Percentiles rank a stretch among this genome's conserved stretches.
Conservation (phyloP, 1,139 yeast species). For the Candida sanyaensis region DNA sequence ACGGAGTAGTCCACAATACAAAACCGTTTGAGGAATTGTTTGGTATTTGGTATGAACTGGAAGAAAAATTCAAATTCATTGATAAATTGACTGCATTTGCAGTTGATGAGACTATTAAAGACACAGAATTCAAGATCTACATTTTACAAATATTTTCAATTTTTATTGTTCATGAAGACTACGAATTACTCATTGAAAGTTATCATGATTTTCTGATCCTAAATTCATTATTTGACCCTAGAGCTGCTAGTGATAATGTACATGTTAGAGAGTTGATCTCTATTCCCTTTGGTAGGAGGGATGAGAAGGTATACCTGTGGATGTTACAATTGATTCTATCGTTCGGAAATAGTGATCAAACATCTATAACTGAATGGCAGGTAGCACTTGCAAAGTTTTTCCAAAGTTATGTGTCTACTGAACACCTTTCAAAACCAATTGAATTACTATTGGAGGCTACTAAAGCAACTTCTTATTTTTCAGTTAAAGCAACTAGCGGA, state of each 20-base stretch:
- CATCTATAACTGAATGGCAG: constrained; percentile 1
- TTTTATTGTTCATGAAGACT: not conserved
- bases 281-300: not conserved
- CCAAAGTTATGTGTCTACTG: not conserved
- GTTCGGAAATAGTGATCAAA: not conserved
- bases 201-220: not conserved
- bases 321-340: not conserved
- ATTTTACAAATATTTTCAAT: not conserved
- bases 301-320: not conserved
- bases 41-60: not conserved
- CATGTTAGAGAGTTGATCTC: not conserved
- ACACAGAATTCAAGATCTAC: constrained; percentile 1
- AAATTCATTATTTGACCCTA: not conserved
- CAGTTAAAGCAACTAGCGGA: not conserved
- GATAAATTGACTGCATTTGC: constrained; percentile 4
- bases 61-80: not conserved
- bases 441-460: not conserved
- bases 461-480: constrained; percentile 1
- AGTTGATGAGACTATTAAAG: constrained; percentile 3
- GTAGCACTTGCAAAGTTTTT: constrained; percentile 3
- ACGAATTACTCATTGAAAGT: not conserved
- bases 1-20: not conserved
- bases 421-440: not conserved
- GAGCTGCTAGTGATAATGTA: not conserved
- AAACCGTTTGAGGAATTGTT: not conserved